Conservation (phyloP, 805 yeast genomes). For the Vanderwaltozyma tropicalis region DNA sequence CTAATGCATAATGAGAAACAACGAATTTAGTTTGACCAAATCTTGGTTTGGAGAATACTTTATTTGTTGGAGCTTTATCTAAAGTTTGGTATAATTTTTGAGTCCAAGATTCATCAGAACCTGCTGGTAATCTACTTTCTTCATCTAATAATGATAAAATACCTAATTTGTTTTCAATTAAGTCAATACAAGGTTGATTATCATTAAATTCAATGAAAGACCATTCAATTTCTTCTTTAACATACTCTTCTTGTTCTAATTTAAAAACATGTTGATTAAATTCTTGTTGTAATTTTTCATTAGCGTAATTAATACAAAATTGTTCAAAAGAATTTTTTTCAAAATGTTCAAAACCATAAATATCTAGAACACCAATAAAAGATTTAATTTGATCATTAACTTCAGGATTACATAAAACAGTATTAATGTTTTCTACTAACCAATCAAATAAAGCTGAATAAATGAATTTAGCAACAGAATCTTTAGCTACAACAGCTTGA, state of each 20-base stretch:
- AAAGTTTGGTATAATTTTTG: constrained; percentile 81
- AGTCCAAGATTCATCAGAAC: constrained; percentile 86
- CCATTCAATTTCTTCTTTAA: constrained; percentile 91
- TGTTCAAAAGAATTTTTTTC: constrained; percentile 92
- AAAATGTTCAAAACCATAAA: constrained; percentile 95
- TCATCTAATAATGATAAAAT: constrained; percentile 82
- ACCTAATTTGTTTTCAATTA: constrained; percentile 85
- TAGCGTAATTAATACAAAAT: constrained; percentile 93
- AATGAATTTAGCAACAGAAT: constrained; percentile 92
- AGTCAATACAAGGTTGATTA: constrained; percentile 90
- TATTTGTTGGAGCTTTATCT: constrained; percentile 63
- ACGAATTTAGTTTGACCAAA: constrained; percentile 87
- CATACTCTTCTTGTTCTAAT: constrained; percentile 91
- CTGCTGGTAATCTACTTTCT: constrained; percentile 90
- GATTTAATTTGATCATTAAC: constrained; percentile 48
- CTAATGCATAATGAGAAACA: constrained; percentile 89
- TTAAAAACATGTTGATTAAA: constrained; percentile 96
- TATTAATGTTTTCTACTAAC: constrained; percentile 78
- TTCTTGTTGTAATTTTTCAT: constrained; percentile 94
- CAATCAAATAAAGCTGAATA: constrained; percentile 91
- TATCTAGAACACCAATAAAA: constrained; percentile 94
- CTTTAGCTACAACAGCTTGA: constrained; percentile 86
- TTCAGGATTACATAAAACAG: constrained; percentile 69
- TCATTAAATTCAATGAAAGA: constrained; percentile 91
- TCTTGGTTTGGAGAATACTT: constrained; percentile 83